Base-by-base conservation (phyloP, 768 basidiomycete genomes). In the Pseudohyphozyma bogoriensis region DNA sequence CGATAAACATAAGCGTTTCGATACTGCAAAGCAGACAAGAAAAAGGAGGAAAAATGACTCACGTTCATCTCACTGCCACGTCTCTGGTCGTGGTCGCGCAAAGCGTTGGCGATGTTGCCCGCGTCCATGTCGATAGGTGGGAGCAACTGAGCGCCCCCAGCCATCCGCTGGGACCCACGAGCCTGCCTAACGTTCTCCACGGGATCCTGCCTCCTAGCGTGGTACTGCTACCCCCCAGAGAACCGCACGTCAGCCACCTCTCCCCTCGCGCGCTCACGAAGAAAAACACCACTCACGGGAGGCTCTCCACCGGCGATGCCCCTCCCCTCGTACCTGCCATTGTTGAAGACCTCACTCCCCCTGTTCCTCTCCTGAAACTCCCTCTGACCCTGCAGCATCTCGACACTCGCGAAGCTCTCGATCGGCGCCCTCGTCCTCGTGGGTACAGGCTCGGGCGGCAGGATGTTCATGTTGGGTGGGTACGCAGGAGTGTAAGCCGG, bases 401-500 rank as follows among this genome's bases (percentile, higher is more conserved):
- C 64, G 28, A 62, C 54, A 22, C 56, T 58, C 35, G 64, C 64
- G 33, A 65, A 65, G 42, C 58, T 51, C 24, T 65, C 64, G 31
- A 65, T 45, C 24, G 64, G 64, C 8, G 64, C 64, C 0, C 64
- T 32, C 7, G 60, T 65, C 8, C 56, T 44, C 46, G 49, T 37
- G 12, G 47, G 46, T 26, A 31, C 20, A 20, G 32, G 9, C 2
- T 16, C 16, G 32, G 56, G 54, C 16, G 60, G 64, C 13, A 59
- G 54, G 54, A 59, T 56, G 39, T 61, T 58, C 40, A 45, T 4
- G 42, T 13, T 2, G 13, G 20, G 6, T 2, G 61, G 35, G 13
- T 51, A 50, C 13, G 52, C 29, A 46, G 57, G 56, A 37, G 63
- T 59, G 58, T 59, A 59, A 18, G 52, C 49, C 22, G 39, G 53